A percentile compares a stretch with the other conserved stretches of the same genome.
phyloP scores from a whole-genome alignment of 352 stramenopile genomes.

The Pythium insidiosum region DNA sequence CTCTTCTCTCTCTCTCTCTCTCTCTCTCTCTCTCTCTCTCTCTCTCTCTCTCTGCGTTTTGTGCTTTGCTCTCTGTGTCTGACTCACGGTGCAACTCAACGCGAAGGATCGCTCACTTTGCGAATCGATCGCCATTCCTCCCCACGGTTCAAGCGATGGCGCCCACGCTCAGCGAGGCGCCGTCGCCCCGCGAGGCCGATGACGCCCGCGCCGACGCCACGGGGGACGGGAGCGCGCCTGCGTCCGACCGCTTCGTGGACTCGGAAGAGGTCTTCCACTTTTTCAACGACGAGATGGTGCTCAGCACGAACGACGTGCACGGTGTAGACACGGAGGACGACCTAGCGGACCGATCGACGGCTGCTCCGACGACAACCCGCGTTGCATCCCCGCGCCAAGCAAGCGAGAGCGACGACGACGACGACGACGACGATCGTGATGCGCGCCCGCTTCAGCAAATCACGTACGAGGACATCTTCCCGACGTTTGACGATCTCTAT shows the following conservation, averaged over 20 bases:
- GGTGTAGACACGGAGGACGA: slow-evolving; percentile 19
- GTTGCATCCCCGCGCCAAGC: not conserved
- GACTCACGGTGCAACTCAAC: too few species aligned
- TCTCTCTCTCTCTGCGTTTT: too few species aligned
- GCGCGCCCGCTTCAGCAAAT: slow-evolving; percentile 1
- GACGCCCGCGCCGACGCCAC: too few species aligned
- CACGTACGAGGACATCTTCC: slow-evolving; percentile 43
- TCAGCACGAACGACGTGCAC: slow-evolving; percentile 53
- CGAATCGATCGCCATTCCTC: too few species aligned
- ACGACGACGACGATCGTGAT: slow-evolving; percentile 15
- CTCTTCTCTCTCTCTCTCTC: too few species aligned
- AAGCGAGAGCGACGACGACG: slow-evolving; percentile 17
- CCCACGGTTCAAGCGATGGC: too few species aligned
- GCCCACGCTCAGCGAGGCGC: too few species aligned
- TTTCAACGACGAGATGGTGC: slow-evolving; percentile 51
- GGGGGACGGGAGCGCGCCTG: slow-evolving; percentile 4
- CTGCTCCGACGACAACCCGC: too few species aligned
- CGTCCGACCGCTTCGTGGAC: slow-evolving; percentile 35
- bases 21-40: too few species aligned
- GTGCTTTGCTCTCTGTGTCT: too few species aligned
- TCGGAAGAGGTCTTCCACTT: slow-evolving; percentile 60
- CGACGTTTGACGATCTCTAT: slow-evolving; percentile 55
- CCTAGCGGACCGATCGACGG: too few species aligned
- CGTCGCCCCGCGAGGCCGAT: not conserved
- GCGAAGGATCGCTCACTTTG: too few species aligned